Evolutionary conservation across 768 basidiomycete genomes (phyloP).

Genomic region (Hirschioporus abietinus): DNA sequence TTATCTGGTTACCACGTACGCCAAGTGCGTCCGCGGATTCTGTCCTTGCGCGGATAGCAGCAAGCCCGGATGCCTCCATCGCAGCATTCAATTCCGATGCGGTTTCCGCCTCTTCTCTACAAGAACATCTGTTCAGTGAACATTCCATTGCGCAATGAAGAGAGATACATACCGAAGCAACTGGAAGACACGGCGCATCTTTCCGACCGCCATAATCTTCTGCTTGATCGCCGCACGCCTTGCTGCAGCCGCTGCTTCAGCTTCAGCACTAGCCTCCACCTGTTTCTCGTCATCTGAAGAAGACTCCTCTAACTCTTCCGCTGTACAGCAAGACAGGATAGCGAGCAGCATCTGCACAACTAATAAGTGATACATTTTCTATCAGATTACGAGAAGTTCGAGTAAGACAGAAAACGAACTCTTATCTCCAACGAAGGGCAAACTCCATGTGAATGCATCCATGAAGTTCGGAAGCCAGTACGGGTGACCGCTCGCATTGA

Average conservation of each 20-base stretch:
- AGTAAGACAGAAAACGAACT: conserved; percentile 45
- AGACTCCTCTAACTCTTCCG: conserved; percentile 45
- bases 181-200: conserved; percentile 44
- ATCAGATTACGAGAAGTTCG: not conserved
- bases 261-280: not conserved
- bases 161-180: conserved; percentile 32
- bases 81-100: conserved; percentile 54
- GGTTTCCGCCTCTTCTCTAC: conserved; percentile 74
- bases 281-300: conserved; percentile 27
- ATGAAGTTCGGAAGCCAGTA: conserved; percentile 98
- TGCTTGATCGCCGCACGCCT: conserved; percentile 40
- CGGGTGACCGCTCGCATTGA: conserved; percentile 74
- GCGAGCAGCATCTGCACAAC: conserved; percentile 52
- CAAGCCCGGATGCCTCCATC: not conserved
- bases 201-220: conserved; percentile 46
- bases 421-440: conserved; percentile 96
- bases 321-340: conserved; percentile 43
- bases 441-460: conserved; percentile 97
- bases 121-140: conserved; percentile 7
- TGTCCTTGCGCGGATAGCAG: conserved; percentile 13
- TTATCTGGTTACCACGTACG: conserved; percentile 55
- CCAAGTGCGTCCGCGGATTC: conserved; percentile 52
- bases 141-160: not conserved
- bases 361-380: conserved; percentile 13
- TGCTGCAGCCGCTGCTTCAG: conserved; percentile 26